These are phyloP conservation scores for Beauveria pseudobassiana DNA, from an alignment of 2,329 filamentous ascomycete genomes.

Conservation along the genomic window DNA sequence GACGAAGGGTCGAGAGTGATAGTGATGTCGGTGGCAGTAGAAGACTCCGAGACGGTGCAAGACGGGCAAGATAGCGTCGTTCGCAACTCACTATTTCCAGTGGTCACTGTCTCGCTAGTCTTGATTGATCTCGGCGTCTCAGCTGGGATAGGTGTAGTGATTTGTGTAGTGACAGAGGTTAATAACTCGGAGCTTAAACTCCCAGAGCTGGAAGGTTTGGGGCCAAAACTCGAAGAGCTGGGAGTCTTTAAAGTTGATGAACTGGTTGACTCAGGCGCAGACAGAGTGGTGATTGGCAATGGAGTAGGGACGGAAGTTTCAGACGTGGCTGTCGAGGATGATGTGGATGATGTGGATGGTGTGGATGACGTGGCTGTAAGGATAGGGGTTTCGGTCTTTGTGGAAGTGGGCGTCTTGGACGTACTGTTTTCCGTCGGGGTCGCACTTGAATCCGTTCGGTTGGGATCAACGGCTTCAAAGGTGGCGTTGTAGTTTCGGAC, in stretches of 20 bases:
- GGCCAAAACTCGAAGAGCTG: background rate
- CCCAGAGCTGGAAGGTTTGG: background rate
- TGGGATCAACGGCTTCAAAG: slow-evolving; percentile 17
- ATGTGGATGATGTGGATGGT: background rate
- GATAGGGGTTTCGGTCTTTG: background rate
- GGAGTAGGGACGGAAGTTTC: background rate
- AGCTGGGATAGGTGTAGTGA: background rate
- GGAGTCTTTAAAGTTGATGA: background rate
- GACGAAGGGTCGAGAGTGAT: slow-evolving; percentile 1
- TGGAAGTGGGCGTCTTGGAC: background rate
- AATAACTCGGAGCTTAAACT: slow-evolving; percentile 4
- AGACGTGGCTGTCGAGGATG: background rate
- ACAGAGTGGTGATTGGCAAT: background rate
- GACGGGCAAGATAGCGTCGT: slow-evolving; percentile 6
- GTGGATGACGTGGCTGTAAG: slow-evolving; percentile 9
- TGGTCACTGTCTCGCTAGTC: slow-evolving; percentile 4
- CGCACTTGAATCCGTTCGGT: slow-evolving; percentile 7
- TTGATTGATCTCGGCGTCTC: background rate
- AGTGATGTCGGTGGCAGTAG: slow-evolving; percentile 2
- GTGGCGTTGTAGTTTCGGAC: slow-evolving; percentile 30
- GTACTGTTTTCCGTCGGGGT: slow-evolving; percentile 4
- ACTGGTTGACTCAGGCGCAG: background rate
- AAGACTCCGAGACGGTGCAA: background rate
- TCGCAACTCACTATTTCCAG: slow-evolving; percentile 6
- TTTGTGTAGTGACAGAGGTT: background rate